Percentiles rank a stretch among this genome's conserved stretches.
Conservation (phyloP, 1,139 yeast genomes). For the Yamadazyma sp. region DNA sequence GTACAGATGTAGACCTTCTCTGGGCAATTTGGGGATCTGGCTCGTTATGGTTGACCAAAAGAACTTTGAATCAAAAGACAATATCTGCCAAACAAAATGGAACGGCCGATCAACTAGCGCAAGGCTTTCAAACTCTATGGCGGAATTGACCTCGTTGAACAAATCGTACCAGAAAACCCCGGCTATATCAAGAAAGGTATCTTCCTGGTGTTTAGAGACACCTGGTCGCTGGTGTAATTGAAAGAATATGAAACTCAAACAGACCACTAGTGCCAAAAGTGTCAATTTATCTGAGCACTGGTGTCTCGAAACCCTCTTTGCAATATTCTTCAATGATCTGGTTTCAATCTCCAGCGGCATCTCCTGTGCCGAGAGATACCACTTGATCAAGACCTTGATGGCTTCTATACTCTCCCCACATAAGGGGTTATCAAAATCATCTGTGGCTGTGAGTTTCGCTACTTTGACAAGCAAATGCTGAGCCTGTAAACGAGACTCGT, state of each 20-base stretch:
- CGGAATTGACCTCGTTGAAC: constrained; percentile 8
- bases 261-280: background rate
- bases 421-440: background rate
- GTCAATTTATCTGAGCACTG: background rate
- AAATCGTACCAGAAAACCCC: constrained; percentile 12
- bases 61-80: constrained; percentile 7
- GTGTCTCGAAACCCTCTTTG: constrained; percentile 23
- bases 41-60: constrained; percentile 10
- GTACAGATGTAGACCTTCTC: background rate
- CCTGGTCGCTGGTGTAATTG: constrained; percentile 8
- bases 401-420: constrained; percentile 16
- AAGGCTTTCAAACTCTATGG: constrained; percentile 6
- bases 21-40: background rate
- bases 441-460: background rate
- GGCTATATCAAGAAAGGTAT: constrained; percentile 6
- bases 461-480: constrained; percentile 1
- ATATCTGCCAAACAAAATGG: constrained; percentile 8
- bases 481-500: constrained; percentile 16
- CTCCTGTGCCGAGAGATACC: constrained; percentile 36
- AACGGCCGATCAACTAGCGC: constrained; percentile 7
- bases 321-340: constrained; percentile 29
- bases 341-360: constrained; percentile 17
- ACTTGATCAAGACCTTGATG: constrained; percentile 26
- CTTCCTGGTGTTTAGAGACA: constrained; percentile 4
- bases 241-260: constrained; percentile 1